Evolutionary conservation across 2,329 filamentous ascomycete genomes (phyloP).

Genomic region (Lasiodiplodia sp.): DNA sequence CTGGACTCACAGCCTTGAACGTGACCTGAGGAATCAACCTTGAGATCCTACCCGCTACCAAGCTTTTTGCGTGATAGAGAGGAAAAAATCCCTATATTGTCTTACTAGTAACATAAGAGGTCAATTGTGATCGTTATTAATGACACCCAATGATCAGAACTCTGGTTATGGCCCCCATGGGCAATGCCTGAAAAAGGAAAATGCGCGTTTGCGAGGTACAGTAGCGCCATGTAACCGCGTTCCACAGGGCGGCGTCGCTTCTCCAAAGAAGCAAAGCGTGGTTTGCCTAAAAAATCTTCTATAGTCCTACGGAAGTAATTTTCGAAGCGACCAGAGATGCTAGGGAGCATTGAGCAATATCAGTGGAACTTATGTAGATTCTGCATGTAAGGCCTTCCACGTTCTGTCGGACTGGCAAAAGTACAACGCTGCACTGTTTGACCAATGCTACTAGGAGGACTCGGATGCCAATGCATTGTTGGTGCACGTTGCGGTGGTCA

Average conservation of each 20-base stretch:
- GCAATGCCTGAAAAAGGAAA: neutral
- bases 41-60: neutral
- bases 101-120: neutral
- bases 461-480: too few relatives aligned
- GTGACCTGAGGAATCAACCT: neutral
- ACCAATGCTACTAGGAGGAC: too few relatives aligned
- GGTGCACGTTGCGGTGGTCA: neutral
- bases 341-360: neutral
- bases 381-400: neutral
- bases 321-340: neutral
- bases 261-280: neutral
- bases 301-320: neutral
- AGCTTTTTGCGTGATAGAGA: neutral
- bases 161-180: neutral
- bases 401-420: too few relatives aligned
- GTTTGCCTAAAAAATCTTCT: neutral
- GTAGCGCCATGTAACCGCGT: neutral
- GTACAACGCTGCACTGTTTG: too few relatives aligned
- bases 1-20: neutral
- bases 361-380: neutral
- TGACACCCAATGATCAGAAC: conserved; percentile 1
- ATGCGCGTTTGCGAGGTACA: neutral
- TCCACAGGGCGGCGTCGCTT: neutral
- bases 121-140: neutral
- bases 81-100: neutral